Evolutionary conservation across 1,139 yeast species (phyloP), one percentile per base, ranked within the genome.

Genomic region (Sugiyamaella sp.): DNA sequence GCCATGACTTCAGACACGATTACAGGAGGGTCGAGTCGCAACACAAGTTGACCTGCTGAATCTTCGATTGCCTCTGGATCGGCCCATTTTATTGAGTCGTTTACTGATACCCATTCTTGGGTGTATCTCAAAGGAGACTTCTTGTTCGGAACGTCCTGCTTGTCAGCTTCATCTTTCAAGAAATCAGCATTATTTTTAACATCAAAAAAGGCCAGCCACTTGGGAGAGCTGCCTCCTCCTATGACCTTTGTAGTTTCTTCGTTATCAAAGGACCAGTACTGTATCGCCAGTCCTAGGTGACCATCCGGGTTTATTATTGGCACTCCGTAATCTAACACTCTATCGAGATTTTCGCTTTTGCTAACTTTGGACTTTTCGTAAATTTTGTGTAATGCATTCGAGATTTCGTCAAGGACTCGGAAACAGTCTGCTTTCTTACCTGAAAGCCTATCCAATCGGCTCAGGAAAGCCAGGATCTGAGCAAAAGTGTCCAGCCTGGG

Each of bases 341-440:
- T 45, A 43, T n/a, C 27, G 6, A 14, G 45, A 20, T 40, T 38
- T 19, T 14, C 22, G 25, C 50, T 51, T 3, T 48, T 48, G 8
- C 43, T 21, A 10, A 46, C 50, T 20, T 43, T 45, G n/a, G 46
- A 32, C 6, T 44, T 55, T n/a, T 58, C 54, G 33, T 60, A 56
- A 22, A 64, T 60, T 10, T 51, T 38, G 50, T 62, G 60, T 4
- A 71, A 50, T 1, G 73, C 70, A 43, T 58, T 63, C 3, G 71
- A 54, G 1, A 71, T 47, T 33, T 65, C 66, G 44, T 69, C 73
- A 20, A 71, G 55, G 1, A 70, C 64, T 16, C 63, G 59, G 56
- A 71, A 70, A 47, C 71, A 68, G 57, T 71, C 73, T 1, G 64
- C 65, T n/a, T 61, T 56, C 9, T 65, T 53, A 41, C 67, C 57